Conservation (phyloP, 148 eudicot species). For the Cornus kousa region DNA sequence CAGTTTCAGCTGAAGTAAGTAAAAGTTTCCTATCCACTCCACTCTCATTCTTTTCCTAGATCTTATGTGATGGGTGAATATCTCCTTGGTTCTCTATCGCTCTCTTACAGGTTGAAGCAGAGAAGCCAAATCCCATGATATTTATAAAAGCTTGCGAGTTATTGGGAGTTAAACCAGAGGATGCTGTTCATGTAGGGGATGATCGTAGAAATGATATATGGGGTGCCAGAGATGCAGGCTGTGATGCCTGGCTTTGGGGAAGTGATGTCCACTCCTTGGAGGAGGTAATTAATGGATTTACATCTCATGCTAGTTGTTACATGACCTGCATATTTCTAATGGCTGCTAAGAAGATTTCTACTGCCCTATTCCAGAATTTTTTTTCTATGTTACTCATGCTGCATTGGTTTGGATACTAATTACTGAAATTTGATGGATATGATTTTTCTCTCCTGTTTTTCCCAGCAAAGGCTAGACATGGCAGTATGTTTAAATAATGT, state of each 20-base stretch:
- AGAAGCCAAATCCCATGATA: constrained; percentile 96
- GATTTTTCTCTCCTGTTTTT: neutral
- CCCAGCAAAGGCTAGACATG: no score
- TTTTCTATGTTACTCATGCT: no score
- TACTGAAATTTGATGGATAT: neutral
- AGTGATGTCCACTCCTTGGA: constrained; percentile 87
- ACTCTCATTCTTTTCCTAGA: neutral
- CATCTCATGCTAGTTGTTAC: neutral
- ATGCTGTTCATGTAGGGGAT: constrained; percentile 97
- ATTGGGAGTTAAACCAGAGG: constrained; percentile 83
- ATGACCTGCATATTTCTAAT: neutral
- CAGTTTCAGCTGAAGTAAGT: constrained; percentile 97
- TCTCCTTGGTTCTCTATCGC: neutral
- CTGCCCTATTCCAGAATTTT: neutral
- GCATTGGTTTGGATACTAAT: neutral
- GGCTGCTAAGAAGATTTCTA: neutral
- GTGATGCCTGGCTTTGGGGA: constrained; percentile 99
- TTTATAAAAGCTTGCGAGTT: constrained; percentile 92
- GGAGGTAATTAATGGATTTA: constrained; percentile 52
- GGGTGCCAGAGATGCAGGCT: constrained; percentile 99
- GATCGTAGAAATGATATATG: constrained; percentile 96
- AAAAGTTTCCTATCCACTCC: neutral
- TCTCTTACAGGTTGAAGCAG: constrained; percentile 78
- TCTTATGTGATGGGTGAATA: neutral
- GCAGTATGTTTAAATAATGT: no score